These are phyloP conservation scores for Tilletia walkeri DNA, from an alignment of 1,284 basidiomycete species.

Conservation along the genomic window DNA sequence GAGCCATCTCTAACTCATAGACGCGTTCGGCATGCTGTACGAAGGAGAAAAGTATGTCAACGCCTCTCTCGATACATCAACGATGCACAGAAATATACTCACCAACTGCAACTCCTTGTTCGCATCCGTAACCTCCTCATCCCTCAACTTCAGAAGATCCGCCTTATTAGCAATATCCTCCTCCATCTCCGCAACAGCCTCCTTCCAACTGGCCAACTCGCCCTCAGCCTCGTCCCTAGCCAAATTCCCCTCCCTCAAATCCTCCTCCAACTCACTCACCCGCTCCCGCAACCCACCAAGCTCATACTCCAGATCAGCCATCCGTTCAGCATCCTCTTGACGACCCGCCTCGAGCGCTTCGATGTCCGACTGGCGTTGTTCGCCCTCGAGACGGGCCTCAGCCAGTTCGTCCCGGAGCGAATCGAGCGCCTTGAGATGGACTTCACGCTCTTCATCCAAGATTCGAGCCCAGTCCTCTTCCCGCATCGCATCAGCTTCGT, in stretches of 20 bases:
- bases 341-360: slow-evolving; percentile 43
- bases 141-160: slow-evolving; percentile 37
- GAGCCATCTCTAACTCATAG: slow-evolving; percentile 7
- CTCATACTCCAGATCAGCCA: slow-evolving; percentile 44
- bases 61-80: too few relatives aligned
- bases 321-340: slow-evolving; percentile 33
- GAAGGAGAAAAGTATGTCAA: neutral
- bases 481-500: slow-evolving; percentile 37
- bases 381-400: slow-evolving; percentile 43
- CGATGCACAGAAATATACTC: slow-evolving; percentile 55
- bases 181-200: slow-evolving; percentile 37
- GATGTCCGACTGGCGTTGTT: slow-evolving; percentile 43
- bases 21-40: slow-evolving; percentile 11
- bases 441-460: slow-evolving; percentile 24
- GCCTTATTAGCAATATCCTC: slow-evolving; percentile 50
- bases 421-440: slow-evolving; percentile 21
- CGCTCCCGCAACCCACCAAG: slow-evolving; percentile 32
- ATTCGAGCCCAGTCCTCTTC: slow-evolving; percentile 35
- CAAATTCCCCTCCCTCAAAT: slow-evolving; percentile 56
- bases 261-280: slow-evolving; percentile 58
- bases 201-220: slow-evolving; percentile 32
- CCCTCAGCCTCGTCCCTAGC: slow-evolving; percentile 37
- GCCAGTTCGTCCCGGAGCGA: slow-evolving; percentile 43
- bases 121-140: slow-evolving; percentile 58
- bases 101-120: slow-evolving; percentile 65